Conservation (phyloP, 495 filamentous ascomycete genomes). For the Aspergillus homomorphus region DNA sequence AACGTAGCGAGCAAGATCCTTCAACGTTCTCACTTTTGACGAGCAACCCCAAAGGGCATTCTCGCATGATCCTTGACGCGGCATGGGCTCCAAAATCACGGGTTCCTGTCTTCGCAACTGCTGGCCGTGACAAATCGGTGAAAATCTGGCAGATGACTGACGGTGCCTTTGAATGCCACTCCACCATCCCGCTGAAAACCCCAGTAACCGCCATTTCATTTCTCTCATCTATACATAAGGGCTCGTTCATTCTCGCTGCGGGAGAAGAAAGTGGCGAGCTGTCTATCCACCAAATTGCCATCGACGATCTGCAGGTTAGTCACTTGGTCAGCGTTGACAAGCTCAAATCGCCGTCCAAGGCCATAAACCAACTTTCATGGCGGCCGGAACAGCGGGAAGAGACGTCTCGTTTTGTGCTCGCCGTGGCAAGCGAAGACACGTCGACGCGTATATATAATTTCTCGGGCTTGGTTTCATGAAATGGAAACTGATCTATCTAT, state of each 20-base stretch:
- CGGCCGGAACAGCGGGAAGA: constrained; percentile 45
- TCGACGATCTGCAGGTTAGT: constrained; percentile 43
- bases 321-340: constrained; percentile 39
- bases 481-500: constrained; percentile 15
- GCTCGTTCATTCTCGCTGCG: constrained; percentile 57
- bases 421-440: constrained; percentile 78
- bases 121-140: constrained; percentile 79
- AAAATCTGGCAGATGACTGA: constrained; percentile 65
- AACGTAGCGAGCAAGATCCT: constrained; percentile 38
- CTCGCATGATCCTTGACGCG: constrained; percentile 83
- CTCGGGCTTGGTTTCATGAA: constrained; percentile 30
- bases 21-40: constrained; percentile 53
- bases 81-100: constrained; percentile 65
- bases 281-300: constrained; percentile 38
- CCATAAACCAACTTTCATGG: constrained; percentile 76
- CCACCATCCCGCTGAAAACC: constrained; percentile 52
- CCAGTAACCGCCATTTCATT: constrained; percentile 80
- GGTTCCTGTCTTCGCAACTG: constrained; percentile 68
- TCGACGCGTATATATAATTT: constrained; percentile 72
- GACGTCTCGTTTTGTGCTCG: constrained; percentile 52
- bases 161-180: constrained; percentile 43
- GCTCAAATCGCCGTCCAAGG: constrained; percentile 60
- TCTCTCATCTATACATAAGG: constrained; percentile 34
- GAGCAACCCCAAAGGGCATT: constrained; percentile 78
- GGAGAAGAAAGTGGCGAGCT: constrained; percentile 55